Evolutionary conservation across 2,329 filamentous ascomycete genomes (phyloP).

Genomic region (Aulographum hederae): DNA sequence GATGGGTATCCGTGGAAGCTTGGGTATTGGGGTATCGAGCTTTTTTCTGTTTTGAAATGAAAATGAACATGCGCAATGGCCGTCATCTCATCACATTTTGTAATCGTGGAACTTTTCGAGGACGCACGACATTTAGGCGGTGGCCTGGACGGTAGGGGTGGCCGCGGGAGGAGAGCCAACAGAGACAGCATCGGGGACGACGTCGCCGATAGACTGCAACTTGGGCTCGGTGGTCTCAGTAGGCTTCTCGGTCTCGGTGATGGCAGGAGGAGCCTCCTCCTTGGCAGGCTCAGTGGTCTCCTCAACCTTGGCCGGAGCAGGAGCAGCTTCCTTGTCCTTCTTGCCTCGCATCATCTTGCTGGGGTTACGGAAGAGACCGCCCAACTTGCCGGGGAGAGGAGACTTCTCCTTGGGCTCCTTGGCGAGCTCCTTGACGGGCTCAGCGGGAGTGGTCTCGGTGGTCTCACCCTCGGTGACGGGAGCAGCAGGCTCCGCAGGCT

Average conservation of each 20-base stretch:
- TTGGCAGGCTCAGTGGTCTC: constrained; percentile 7
- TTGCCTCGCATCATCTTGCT: constrained; percentile 21
- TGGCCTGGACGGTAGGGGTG: constrained; percentile 19
- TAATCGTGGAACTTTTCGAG: too few species aligned
- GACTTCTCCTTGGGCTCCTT: constrained; percentile 5
- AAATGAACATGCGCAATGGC: too few species aligned
- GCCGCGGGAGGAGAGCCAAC: constrained; percentile 21
- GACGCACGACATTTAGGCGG: constrained; percentile 19
- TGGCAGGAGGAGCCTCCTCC: constrained; percentile 6
- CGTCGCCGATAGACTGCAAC: constrained; percentile 16
- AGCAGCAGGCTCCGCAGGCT: constrained; percentile 4
- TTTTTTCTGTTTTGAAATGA: too few species aligned
- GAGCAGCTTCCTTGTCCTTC: constrained; percentile 17
- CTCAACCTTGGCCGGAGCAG: constrained; percentile 15
- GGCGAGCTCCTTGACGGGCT: too few species aligned
- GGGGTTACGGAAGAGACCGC: constrained; percentile 18
- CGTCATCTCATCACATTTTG: too few species aligned
- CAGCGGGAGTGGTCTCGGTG: constrained; percentile 4
- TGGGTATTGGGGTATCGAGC: too few species aligned
- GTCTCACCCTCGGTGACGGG: constrained; percentile 10
- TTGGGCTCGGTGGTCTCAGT: constrained; percentile 1
- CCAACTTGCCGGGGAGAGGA: constrained; percentile 9
- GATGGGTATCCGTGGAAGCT: too few species aligned
- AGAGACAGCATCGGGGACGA: constrained; percentile 18
- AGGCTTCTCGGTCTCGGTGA: constrained; percentile 5